A percentile compares a stretch with the other conserved stretches of the same genome.
Conservation (phyloP, 768 basidiomycete genomes). For the Tylopilus plumbeoviolaceoides region DNA sequence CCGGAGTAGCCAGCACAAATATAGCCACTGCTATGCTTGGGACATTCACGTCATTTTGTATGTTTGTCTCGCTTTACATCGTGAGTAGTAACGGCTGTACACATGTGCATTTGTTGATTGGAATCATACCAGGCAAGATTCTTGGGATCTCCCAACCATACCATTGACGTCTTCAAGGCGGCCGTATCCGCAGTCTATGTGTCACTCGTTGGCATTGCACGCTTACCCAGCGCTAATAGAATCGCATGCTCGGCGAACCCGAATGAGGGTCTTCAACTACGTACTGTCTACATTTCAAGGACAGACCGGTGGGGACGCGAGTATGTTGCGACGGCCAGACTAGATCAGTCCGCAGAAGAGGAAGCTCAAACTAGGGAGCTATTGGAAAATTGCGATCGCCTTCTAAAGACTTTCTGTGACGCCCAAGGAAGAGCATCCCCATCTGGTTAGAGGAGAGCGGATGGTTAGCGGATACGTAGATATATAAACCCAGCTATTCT, state of each 20-base stretch:
- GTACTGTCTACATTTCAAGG: conserved; percentile 50
- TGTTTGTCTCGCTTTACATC: conserved; percentile 57
- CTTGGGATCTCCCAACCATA: conserved; percentile 63
- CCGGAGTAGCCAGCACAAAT: conserved; percentile 66
- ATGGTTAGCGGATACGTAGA: neutral
- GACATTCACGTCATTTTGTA: conserved; percentile 43
- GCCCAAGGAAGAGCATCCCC: conserved; percentile 26
- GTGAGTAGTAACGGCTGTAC: conserved; percentile 38
- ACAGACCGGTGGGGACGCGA: conserved; percentile 55
- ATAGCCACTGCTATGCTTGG: conserved; percentile 48
- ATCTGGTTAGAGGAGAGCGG: conserved; percentile 10
- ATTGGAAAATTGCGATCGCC: conserved; percentile 50
- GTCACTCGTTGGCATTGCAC: conserved; percentile 53
- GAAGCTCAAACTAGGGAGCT: conserved; percentile 44
- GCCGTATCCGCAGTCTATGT: conserved; percentile 66
- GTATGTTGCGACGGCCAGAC: conserved; percentile 44
- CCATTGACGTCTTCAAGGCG: conserved; percentile 58
- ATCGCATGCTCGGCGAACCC: conserved; percentile 3
- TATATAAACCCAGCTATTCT: neutral
- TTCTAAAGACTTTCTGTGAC: conserved; percentile 41
- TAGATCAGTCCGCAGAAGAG: conserved; percentile 51
- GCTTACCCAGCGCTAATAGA: conserved; percentile 36
- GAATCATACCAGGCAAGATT: conserved; percentile 52
- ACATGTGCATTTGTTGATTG: neutral
- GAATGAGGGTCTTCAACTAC: conserved; percentile 12